Evolutionary conservation across 495 filamentous ascomycete species (phyloP), one percentile per base, ranked within the genome.

Genomic region (Neurospora sp.): DNA sequence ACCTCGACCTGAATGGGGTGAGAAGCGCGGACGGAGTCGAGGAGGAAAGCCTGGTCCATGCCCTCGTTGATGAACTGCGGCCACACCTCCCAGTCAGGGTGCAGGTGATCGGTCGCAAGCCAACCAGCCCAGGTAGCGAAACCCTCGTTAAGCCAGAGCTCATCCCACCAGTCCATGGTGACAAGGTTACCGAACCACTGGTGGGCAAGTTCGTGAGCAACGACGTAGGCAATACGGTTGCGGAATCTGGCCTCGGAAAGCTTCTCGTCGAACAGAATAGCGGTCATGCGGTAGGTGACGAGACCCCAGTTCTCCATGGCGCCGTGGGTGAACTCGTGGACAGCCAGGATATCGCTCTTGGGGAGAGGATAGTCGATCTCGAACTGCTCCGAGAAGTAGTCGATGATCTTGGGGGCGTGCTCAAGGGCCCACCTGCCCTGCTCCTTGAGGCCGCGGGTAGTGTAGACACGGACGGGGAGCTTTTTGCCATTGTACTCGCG

Each of bases 141-240:
- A 3, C 94, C 95, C 81, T 98, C 95, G 74, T 96, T 96, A 14
- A 98, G 87, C 95, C 96, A 99, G 31, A 99, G 86, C 81, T 97
- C 96, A 79, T 91, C 94, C 96, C 96, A 98, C 88, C 88, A 90
- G 74, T 90, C 88, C 91, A 93, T 93, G 18, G 91, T 93, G 27
- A 98, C 96, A 20, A 98, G 88, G 79, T 99, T 97, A 39, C 96
- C 96, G 78, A 98, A 99, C 96, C 96, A 99, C 83, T 98, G 96
- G 81, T 99, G 96, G 39, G 96, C 96, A 65, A 99, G 84, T 79
- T 99, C 94, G 80, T 97, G 94, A 7, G 93, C 92, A 22, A 98
- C 94, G 39, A 98, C 94, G 75, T 99, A 97, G 22, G 94, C 95
- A 70, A 99, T 91, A 42, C 94, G 85, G 78, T 96, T 96, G 79